Base-by-base conservation (phyloP, 2,329 filamentous ascomycete genomes). In the Cordyceps farinosa region DNA sequence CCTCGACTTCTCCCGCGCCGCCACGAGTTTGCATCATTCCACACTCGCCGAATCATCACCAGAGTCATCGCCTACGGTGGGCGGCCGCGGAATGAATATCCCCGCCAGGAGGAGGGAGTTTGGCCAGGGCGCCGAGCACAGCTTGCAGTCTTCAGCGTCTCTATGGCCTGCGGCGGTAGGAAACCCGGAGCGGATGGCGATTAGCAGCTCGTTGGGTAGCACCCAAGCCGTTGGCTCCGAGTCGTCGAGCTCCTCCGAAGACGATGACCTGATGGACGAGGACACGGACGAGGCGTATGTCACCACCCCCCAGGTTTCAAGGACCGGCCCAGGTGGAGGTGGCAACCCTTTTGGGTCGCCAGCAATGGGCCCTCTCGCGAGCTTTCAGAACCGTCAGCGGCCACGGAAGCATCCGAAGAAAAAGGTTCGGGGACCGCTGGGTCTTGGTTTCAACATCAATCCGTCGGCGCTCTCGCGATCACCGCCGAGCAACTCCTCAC, bases 21-120 rank as follows among this genome's bases (percentile, higher is more conserved):
- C 92, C 66, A 97, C 94, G 11, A 96, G 93, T 73, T 82, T 99
- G 29, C 95, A 98, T 77, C 95, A 98, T 76, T 97, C 94, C 17
- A 98, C 91, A 0, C 84, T 98, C 9, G 93, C 94, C 62, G 91
- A 97, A 73, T 90, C 91, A 1, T 95, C 91, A 5, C 92, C 93
- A 3, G 92, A 96, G 74, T 95, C 92, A 0, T 97, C 93, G 0
- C 95, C 95, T 0, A 93, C 89, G 13, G 88, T 95, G 3, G 61
- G 52, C 36, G 87, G 90, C 44, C 77, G 80, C 66, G 85, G 82
- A 32, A 85, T 88, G 80, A 86, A 84, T 70, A 88, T 88, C 55
- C 86, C 85, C 8, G 78, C 78, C 48, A 79, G 83, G 56, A 76
- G 80, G 64, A 78, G 79, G 38, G 80, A 84, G 32, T 83, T 81